Evolutionary conservation across 345 rosid genomes (phyloP).

Genomic region (Jatropha curcas): DNA sequence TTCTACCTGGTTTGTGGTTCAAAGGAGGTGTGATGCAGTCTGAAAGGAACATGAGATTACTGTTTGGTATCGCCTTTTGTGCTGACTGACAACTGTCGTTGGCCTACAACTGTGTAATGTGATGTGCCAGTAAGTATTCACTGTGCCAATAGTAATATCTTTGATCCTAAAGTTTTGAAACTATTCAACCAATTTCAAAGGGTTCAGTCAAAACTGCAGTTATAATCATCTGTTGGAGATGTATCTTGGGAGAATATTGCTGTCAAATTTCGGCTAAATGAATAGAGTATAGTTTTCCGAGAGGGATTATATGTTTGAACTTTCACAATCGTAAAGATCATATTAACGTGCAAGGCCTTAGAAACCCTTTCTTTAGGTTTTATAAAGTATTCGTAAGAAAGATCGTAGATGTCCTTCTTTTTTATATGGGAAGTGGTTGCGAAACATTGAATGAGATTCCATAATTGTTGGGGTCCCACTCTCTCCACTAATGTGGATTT

Average conservation of each 20-base stretch:
- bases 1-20: too few relatives aligned
- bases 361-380: background rate
- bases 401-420: too few relatives aligned
- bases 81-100: background rate
- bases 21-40: background rate
- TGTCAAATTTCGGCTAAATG: too few relatives aligned
- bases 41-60: background rate
- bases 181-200: too few relatives aligned
- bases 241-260: too few relatives aligned
- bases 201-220: background rate
- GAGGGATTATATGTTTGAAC: too few relatives aligned
- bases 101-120: background rate
- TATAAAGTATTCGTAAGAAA: too few relatives aligned
- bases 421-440: background rate
- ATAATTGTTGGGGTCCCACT: background rate
- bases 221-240: background rate
- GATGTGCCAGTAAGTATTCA: background rate
- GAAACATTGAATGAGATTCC: too few relatives aligned
- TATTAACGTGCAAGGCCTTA: background rate
- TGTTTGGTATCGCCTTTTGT: background rate
- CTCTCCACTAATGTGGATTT: constrained; percentile 1
- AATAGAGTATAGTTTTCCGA: too few relatives aligned
- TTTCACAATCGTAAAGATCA: background rate
- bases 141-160: too few relatives aligned
- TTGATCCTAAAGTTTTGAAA: too few relatives aligned